These are phyloP conservation scores for Elaeis guineensis DNA, from an alignment of 176 grass and related monocot species.

Conservation along the genomic window DNA sequence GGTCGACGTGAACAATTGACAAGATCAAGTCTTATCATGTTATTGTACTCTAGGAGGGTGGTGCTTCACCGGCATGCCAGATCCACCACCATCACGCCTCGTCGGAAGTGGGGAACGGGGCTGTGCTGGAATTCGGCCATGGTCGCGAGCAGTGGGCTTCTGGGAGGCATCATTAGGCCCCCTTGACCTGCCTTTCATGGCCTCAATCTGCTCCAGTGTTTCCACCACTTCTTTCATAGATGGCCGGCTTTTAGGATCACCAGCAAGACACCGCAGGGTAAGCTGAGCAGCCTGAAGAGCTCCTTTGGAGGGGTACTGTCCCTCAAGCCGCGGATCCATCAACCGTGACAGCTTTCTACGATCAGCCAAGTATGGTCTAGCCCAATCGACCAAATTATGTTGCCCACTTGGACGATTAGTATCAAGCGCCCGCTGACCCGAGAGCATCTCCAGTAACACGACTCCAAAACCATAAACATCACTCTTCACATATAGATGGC, in stretches of 20 bases:
- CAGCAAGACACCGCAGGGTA: neutral
- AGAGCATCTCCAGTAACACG: conserved; percentile 14
- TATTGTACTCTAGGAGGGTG: too few relatives aligned
- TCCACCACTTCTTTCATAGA: conserved; percentile 14
- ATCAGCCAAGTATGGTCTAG: neutral
- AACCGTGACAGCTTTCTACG: conserved; percentile 9
- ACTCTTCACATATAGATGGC: conserved; percentile 13
- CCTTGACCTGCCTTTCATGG: conserved; percentile 1
- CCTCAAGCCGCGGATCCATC: conserved; percentile 8
- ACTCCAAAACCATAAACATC: conserved; percentile 14
- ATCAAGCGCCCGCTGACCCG: conserved; percentile 2
- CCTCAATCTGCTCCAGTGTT: conserved; percentile 4
- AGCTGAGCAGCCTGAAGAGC: conserved; percentile 12
- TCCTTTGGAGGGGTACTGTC: neutral
- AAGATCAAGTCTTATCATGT: too few relatives aligned
- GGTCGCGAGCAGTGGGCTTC: too few relatives aligned
- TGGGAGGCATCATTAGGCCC: too few relatives aligned
- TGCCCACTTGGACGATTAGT: neutral
- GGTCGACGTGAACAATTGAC: too few relatives aligned
- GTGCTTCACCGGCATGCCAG: too few relatives aligned
- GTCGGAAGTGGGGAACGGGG: too few relatives aligned
- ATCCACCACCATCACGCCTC: too few relatives aligned
- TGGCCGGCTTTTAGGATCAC: neutral
- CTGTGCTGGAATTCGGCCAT: too few relatives aligned
- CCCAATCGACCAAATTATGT: conserved; percentile 4